phyloP scores from a whole-genome alignment of 768 basidiomycete species.

The Fibroporia radiculosa region DNA sequence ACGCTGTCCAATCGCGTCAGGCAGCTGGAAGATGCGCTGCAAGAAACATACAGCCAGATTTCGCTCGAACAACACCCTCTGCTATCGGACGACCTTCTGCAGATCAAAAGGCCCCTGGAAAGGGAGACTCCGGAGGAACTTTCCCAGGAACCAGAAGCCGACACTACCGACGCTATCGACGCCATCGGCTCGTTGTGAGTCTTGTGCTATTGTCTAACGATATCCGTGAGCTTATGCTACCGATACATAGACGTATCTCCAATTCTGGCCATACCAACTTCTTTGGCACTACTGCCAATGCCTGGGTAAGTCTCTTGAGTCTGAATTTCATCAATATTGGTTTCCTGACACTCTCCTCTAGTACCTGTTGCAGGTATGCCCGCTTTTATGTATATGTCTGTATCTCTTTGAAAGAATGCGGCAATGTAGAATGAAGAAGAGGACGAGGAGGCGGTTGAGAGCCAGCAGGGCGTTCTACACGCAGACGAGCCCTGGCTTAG shows the following conservation, averaged over 20 bases:
- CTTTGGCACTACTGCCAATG: slow-evolving; percentile 59
- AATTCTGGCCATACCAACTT: slow-evolving; percentile 56
- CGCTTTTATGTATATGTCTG: neutral
- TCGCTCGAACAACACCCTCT: slow-evolving; percentile 49
- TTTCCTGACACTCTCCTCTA: slow-evolving; percentile 20
- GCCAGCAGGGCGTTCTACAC: slow-evolving; percentile 35
- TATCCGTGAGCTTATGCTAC: slow-evolving; percentile 10
- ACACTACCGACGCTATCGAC: slow-evolving; percentile 49
- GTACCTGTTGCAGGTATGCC: slow-evolving; percentile 61
- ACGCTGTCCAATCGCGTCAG: slow-evolving; percentile 53
- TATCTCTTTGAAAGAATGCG: neutral
- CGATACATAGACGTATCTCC: slow-evolving; percentile 44
- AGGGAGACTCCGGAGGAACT: slow-evolving; percentile 43
- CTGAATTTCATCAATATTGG: neutral
- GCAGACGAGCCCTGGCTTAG: slow-evolving; percentile 52
- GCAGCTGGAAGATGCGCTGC: slow-evolving; percentile 61
- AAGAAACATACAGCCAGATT: slow-evolving; percentile 39
- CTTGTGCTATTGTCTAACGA: slow-evolving; percentile 7
- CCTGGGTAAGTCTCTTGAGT: slow-evolving; percentile 43
- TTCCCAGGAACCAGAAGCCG: slow-evolving; percentile 28
- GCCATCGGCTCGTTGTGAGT: slow-evolving; percentile 56
- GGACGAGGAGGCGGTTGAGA: slow-evolving; percentile 42
- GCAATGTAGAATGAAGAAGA: slow-evolving; percentile 49
- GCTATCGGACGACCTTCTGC: slow-evolving; percentile 50
- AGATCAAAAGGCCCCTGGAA: slow-evolving; percentile 62